These are phyloP conservation scores for Zygosaccharomyces sapae DNA, from an alignment of 1,139 yeast genomes.

Conservation along the genomic window DNA sequence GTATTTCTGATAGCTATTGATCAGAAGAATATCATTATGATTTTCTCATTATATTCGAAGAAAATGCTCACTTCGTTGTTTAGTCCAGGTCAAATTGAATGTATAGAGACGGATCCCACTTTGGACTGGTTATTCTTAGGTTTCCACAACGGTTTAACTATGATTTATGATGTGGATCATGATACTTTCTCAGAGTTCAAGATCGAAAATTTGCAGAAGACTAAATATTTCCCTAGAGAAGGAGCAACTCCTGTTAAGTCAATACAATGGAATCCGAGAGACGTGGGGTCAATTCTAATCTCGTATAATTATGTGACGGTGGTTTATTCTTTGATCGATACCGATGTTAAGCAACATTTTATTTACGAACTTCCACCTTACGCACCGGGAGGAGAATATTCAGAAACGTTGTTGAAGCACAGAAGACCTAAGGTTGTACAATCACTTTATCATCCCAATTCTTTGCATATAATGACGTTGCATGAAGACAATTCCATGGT, in stretches of 20 bases:
- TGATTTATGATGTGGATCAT: constrained; percentile 82
- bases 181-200: constrained; percentile 61
- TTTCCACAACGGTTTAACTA: constrained; percentile 65
- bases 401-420: constrained; percentile 16
- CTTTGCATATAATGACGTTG: constrained; percentile 72
- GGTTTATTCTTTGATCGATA: constrained; percentile 61
- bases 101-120: constrained; percentile 75
- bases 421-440: constrained; percentile 52
- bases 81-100: constrained; percentile 63
- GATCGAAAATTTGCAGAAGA: constrained; percentile 68
- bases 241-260: constrained; percentile 55
- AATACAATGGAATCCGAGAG: constrained; percentile 83
- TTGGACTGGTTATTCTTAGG: constrained; percentile 86
- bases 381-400: constrained; percentile 57
- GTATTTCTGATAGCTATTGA: constrained; percentile 72
- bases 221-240: constrained; percentile 34
- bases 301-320: constrained; percentile 70
- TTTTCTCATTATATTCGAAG: constrained; percentile 66
- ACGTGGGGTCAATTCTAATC: constrained; percentile 70
- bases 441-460: constrained; percentile 89
- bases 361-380: constrained; percentile 57
- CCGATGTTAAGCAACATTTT: constrained; percentile 52
- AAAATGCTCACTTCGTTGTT: constrained; percentile 48
- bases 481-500: constrained; percentile 81
- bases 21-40: constrained; percentile 50